These are phyloP conservation scores for Diaporthe vaccinii DNA, from an alignment of 2,329 filamentous ascomycete species.

Conservation along the genomic window DNA sequence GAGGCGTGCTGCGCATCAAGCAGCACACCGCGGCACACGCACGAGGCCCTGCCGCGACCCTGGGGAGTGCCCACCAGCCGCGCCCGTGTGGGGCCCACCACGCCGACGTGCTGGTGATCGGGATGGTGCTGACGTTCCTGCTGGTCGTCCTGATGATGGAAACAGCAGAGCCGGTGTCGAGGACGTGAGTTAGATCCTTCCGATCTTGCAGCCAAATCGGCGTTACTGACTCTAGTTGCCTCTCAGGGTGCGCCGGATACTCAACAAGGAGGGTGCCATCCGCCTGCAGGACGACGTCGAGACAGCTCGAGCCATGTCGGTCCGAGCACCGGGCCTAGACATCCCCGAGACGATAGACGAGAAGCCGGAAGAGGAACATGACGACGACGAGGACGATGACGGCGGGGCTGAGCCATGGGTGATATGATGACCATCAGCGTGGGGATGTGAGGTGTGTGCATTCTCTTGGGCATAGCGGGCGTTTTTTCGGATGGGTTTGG, in stretches of 20 bases:
- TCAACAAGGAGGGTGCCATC: constrained; percentile 42
- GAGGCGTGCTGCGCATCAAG: constrained; percentile 8
- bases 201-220: no score
- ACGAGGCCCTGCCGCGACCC: constrained; percentile 1
- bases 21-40: constrained; percentile 20
- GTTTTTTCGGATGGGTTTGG: constrained; percentile 14
- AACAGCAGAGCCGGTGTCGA: constrained; percentile 43
- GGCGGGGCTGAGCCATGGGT: constrained; percentile 35
- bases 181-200: constrained; percentile 43
- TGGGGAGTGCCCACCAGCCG: background rate
- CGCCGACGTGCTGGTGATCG: constrained; percentile 50
- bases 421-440: constrained; percentile 1
- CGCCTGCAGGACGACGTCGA: constrained; percentile 39
- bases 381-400: constrained; percentile 44
- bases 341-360: constrained; percentile 1
- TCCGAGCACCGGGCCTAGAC: constrained; percentile 39
- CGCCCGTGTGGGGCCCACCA: constrained; percentile 36
- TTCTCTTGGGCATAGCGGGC: constrained; percentile 27
- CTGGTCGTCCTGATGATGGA: constrained; percentile 49
- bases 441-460: background rate
- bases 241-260: constrained; percentile 37
- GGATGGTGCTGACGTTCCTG: constrained; percentile 48
- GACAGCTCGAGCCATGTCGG: constrained; percentile 30
- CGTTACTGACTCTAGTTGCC: constrained; percentile 14
- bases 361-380: constrained; percentile 42